phyloP scores from a whole-genome alignment of 306 rosid species.

The Quillaja saponaria region DNA sequence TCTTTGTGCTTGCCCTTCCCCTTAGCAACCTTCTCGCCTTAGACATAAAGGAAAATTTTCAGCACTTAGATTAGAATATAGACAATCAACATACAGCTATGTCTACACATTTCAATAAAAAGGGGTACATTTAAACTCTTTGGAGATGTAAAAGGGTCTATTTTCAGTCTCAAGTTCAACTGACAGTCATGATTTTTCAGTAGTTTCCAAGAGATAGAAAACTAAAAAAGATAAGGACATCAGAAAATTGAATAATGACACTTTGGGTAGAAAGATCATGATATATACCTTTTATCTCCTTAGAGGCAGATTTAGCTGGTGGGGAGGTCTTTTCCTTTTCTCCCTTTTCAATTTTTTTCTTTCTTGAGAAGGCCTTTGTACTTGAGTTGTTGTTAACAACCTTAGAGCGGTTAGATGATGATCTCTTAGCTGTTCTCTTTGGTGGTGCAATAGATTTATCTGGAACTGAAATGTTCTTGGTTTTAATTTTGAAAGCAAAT shows the following conservation, averaged over 20 bases:
- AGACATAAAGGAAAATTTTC: not conserved
- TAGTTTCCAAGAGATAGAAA: not conserved
- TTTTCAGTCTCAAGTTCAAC: slow-evolving; percentile 12
- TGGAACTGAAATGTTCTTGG: slow-evolving; percentile 45
- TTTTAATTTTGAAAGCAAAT: slow-evolving; percentile 55
- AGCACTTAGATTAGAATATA: not conserved
- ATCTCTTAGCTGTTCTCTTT: slow-evolving; percentile 52
- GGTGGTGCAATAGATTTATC: slow-evolving; percentile 53
- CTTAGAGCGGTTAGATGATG: slow-evolving; percentile 45
- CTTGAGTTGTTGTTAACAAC: slow-evolving; percentile 58
- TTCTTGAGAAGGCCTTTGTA: slow-evolving; percentile 88
- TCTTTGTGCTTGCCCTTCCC: slow-evolving; percentile 74
- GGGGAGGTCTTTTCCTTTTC: slow-evolving; percentile 48
- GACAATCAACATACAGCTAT: not conserved
- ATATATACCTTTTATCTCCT: slow-evolving; percentile 72
- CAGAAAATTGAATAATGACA: slow-evolving; percentile 8
- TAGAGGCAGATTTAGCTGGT: slow-evolving; percentile 54
- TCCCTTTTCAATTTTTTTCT: slow-evolving; percentile 60
- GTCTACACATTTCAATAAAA: not conserved
- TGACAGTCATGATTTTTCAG: slow-evolving; percentile 1
- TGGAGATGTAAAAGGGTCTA: not conserved
- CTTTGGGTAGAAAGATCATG: slow-evolving; percentile 18
- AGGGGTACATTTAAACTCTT: slow-evolving; percentile 1
- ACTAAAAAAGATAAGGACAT: not conserved
- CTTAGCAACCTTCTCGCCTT: slow-evolving; percentile 58